A percentile compares a stretch with the other conserved stretches of the same genome.
These are phyloP conservation scores for Tricholoma bakamatsutake DNA, from an alignment of 768 basidiomycete genomes.

Conservation along the genomic window DNA sequence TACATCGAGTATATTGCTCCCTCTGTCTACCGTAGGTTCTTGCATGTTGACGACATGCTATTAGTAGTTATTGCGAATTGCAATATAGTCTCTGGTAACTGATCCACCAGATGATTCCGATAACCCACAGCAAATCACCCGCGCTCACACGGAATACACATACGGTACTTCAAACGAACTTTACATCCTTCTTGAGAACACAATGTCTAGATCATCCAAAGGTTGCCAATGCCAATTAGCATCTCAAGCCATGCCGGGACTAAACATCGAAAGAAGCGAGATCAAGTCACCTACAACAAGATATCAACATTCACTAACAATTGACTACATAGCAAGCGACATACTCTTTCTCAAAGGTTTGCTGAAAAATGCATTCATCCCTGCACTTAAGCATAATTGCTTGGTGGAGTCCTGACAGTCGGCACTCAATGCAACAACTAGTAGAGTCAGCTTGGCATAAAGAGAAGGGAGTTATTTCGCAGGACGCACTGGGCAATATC, in stretches of 20 bases:
- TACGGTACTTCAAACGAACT: too few species aligned
- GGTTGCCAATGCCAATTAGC: too few species aligned
- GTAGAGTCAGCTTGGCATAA: background rate
- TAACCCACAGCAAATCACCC: too few species aligned
- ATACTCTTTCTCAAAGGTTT: conserved; percentile 63
- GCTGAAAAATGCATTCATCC: conserved; percentile 73
- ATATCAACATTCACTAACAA: background rate
- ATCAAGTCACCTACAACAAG: conserved; percentile 42
- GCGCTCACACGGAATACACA: background rate
- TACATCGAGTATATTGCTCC: background rate
- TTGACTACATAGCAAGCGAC: conserved; percentile 5
- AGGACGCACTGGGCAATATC: conserved; percentile 48
- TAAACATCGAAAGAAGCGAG: conserved; percentile 50
- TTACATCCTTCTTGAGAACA: background rate
- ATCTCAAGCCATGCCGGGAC: conserved; percentile 14
- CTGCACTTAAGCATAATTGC: conserved; percentile 68
- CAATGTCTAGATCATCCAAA: background rate
- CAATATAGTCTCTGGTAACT: too few species aligned
- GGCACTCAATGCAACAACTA: conserved; percentile 69
- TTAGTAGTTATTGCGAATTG: too few species aligned
- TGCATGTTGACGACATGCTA: too few species aligned
- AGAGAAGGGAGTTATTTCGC: background rate
- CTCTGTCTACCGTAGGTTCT: background rate
- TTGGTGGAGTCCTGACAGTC: conserved; percentile 77
- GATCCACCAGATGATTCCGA: too few species aligned